Base-by-base conservation (phyloP, 2,329 filamentous ascomycete genomes). In the Exophiala bonariae region DNA sequence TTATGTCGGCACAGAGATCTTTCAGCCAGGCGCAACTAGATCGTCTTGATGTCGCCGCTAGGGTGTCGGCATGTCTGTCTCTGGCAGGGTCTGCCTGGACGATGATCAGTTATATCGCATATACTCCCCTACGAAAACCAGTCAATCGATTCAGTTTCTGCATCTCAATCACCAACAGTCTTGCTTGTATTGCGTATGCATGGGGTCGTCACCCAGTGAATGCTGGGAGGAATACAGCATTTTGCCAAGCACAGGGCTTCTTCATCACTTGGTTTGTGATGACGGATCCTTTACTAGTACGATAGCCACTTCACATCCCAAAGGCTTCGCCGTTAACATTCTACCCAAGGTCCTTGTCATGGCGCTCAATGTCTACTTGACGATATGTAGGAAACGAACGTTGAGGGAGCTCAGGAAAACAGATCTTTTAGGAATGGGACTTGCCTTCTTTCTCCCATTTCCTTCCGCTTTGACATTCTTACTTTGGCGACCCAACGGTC, bases 231-330 rank as follows among this genome's bases (percentile, higher is more conserved):
- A 32, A 47, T 22, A 40, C 50, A 23, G 50, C 46, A 14, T 49
- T 37, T 39, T 53, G 47, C 22, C 50, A 53, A 34, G 47, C 50
- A 1, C 50, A 53, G 33, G 50, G 43, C 0, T 36, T 53, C n/a
- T 47, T 53, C 8, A 50, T 53, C 16, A 47, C 44, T 19, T 53
- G 50, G 50, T 53, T 53, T 50, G 50, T 53, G 2, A 53, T 53
- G 50, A 44, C 50, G 10, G 50, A 53, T 37, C 50, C 50, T 11
- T 23, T 53, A 4, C 30, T 53, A 40, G 50, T 53, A 50, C 18
- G 34, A 10, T 20, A 3, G 28, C 17, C 3, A 3, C 28, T 2
- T 36, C 7, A 19, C 22, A 3, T 14, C 19, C 20, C 22, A 14
- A 19, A 31, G 23, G 17, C 8, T n/a, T 8, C 9, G 6, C 10